Conservation (phyloP, 2,329 filamentous ascomycete species). For the Aphanocladium album region DNA sequence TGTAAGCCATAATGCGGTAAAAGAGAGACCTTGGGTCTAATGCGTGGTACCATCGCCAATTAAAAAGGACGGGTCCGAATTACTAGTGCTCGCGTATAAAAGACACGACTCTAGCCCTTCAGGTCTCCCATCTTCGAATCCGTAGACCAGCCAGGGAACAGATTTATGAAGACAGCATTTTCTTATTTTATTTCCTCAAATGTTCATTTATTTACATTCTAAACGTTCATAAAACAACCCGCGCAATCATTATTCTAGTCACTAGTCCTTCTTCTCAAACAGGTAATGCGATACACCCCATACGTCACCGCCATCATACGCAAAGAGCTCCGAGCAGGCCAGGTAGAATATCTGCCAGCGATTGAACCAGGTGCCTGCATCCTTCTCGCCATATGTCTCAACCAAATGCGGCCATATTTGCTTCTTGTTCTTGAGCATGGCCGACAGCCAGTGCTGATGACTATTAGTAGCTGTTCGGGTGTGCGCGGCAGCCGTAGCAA, state of each 20-base stretch:
- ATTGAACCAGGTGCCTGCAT: slow-evolving; percentile 59
- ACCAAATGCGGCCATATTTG: slow-evolving; percentile 59
- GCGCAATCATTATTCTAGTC: no score
- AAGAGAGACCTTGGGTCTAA: no score
- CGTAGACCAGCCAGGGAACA: no score
- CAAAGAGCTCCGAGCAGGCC: slow-evolving; percentile 66
- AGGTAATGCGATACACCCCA: slow-evolving; percentile 65
- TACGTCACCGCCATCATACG: slow-evolving; percentile 58
- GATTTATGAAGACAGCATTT: no score
- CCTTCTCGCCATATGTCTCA: slow-evolving; percentile 59
- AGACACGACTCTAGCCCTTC: no score
- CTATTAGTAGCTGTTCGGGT: not conserved
- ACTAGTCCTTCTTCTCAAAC: slow-evolving; percentile 48
- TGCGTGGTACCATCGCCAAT: no score
- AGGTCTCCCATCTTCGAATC: no score
- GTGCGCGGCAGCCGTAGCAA: not conserved
- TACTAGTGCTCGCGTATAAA: no score
- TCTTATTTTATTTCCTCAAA: no score
- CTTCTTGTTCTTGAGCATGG: slow-evolving; percentile 54
- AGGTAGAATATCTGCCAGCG: slow-evolving; percentile 70
- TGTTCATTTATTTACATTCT: not conserved
- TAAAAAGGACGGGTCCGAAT: no score
- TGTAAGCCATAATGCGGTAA: no score
- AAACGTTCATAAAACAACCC: no score
- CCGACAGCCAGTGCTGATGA: slow-evolving; percentile 54